Evolutionary conservation across 257 asterid genomes (phyloP).

Genomic region (Sherardia arvensis): DNA sequence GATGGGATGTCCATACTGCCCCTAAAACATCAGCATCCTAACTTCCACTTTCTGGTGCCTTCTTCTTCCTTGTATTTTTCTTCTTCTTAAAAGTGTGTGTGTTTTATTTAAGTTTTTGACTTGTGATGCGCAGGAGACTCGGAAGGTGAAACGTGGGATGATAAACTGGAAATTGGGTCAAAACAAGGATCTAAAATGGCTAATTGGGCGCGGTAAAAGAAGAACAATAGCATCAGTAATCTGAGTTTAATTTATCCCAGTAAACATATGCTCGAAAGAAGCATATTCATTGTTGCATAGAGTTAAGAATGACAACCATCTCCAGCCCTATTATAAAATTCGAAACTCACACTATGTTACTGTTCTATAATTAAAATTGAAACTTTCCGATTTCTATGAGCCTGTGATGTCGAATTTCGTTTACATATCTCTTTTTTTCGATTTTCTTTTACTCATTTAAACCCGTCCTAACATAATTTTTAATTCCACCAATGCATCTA

Average conservation of each 20-base stretch:
- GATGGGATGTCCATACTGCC: constrained; percentile 30
- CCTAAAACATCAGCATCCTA: constrained; percentile 22
- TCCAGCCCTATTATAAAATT: too few relatives aligned
- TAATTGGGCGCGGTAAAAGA: constrained; percentile 40
- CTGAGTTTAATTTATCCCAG: constrained; percentile 2
- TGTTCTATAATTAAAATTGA: too few relatives aligned
- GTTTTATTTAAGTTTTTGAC: background rate
- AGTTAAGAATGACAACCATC: background rate
- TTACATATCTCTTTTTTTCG: too few relatives aligned
- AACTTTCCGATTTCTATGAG: too few relatives aligned
- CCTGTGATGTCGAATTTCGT: too few relatives aligned
- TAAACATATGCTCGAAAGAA: background rate
- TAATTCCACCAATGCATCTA: too few relatives aligned
- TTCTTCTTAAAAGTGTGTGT: background rate
- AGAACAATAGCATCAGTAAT: constrained; percentile 19
- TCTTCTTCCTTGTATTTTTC: background rate
- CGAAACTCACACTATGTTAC: too few relatives aligned
- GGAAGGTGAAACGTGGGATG: constrained; percentile 31
- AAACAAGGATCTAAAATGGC: constrained; percentile 31
- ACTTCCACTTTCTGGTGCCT: constrained; percentile 48
- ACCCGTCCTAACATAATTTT: too few relatives aligned
- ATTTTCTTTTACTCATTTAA: too few relatives aligned
- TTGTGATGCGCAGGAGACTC: constrained; percentile 25
- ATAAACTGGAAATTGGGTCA: constrained; percentile 35
- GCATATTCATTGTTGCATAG: background rate